A percentile compares a stretch with the other conserved stretches of the same genome.
Conservation (phyloP, 176 grass and related monocot genomes). For the Alloteropsis semialata region DNA sequence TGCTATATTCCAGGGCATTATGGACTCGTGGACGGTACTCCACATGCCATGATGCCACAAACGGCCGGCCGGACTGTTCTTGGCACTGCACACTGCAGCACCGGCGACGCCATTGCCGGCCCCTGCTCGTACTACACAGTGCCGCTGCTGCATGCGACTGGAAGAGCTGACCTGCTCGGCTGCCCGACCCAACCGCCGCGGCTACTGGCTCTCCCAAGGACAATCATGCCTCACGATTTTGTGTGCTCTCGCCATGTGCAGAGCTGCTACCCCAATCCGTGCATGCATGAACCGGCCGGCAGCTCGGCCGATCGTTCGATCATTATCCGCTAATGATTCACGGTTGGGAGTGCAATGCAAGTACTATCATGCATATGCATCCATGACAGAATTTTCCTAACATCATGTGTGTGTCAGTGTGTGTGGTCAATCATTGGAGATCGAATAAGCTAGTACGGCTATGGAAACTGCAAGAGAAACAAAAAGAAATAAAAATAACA, state of each 20-base stretch:
- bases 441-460: background rate
- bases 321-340: constrained; percentile 36
- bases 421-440: constrained; percentile 10
- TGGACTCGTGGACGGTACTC: constrained; percentile 24
- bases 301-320: background rate
- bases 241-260: constrained; percentile 34
- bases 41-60: constrained; percentile 18
- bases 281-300: constrained; percentile 12
- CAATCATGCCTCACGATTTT: constrained; percentile 21
- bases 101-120: background rate
- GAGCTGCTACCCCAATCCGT: background rate
- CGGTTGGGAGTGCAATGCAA: background rate
- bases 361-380: background rate
- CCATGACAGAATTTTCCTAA: background rate
- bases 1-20: constrained; percentile 22
- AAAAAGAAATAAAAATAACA: background rate
- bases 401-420: background rate
- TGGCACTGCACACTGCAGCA: constrained; percentile 7
- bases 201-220: constrained; percentile 20
- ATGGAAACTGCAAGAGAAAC: background rate
- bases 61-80: background rate
- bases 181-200: background rate
- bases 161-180: background rate
- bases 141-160: background rate
- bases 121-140: constrained; percentile 2